These are phyloP conservation scores for Aspergillus thermomutatus DNA, from an alignment of 2,329 filamentous ascomycete species.

Conservation along the genomic window DNA sequence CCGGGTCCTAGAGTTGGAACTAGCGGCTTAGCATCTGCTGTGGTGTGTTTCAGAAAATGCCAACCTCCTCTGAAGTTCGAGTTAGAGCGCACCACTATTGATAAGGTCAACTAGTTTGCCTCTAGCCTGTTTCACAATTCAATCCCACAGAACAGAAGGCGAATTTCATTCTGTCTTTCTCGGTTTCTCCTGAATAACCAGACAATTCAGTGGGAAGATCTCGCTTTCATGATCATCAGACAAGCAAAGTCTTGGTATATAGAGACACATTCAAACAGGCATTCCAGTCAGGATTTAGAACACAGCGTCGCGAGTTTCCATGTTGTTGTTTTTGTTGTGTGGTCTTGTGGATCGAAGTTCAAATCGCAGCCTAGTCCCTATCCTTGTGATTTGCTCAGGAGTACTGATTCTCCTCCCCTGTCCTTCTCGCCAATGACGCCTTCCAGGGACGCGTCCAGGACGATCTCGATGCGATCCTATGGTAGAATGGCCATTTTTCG, in stretches of 20 bases:
- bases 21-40: neutral
- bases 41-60: neutral
- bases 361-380: neutral
- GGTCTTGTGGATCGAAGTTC: neutral
- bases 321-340: neutral
- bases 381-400: neutral
- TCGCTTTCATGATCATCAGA: neutral
- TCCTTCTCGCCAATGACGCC: slow-evolving; percentile 1
- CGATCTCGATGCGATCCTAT: neutral
- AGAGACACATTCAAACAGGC: neutral
- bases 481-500: neutral
- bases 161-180: neutral
- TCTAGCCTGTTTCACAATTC: neutral
- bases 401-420: neutral
- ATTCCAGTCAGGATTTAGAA: neutral
- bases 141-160: neutral
- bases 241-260: neutral
- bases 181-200: neutral
- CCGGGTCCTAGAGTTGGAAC: neutral
- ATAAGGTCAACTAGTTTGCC: neutral
- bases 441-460: slow-evolving; percentile 8
- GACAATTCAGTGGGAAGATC: neutral
- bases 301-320: neutral
- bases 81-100: neutral
- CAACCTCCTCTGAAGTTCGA: neutral